A percentile compares a stretch with the other conserved stretches of the same genome.
These are phyloP conservation scores for Puccinellia tenuiflora DNA, from an alignment of 176 grass and related monocot species.

Conservation along the genomic window DNA sequence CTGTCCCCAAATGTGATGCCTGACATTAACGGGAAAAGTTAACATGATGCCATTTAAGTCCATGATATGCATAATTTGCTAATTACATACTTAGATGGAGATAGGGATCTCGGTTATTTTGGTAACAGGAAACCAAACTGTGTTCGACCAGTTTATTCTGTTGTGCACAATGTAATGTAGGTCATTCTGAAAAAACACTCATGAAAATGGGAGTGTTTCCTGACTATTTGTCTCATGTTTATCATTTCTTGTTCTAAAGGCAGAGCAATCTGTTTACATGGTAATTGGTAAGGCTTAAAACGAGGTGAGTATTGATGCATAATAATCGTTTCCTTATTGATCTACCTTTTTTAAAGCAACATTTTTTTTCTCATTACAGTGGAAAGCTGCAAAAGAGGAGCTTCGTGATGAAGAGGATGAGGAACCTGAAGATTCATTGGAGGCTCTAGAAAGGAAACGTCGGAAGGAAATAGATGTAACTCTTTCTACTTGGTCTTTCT, in stretches of 20 bases:
- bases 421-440: slow-evolving; percentile 77
- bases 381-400: slow-evolving; percentile 99
- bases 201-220: slow-evolving; percentile 7
- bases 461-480: slow-evolving; percentile 84
- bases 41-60: not conserved
- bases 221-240: slow-evolving; percentile 7
- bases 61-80: not conserved
- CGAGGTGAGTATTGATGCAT: slow-evolving; percentile 22
- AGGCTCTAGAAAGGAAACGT: slow-evolving; percentile 73
- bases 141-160: not conserved
- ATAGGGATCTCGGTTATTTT: not conserved
- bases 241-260: slow-evolving; percentile 6
- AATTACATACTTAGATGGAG: not conserved
- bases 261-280: slow-evolving; percentile 25
- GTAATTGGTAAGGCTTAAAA: slow-evolving; percentile 36
- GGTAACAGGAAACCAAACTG: not conserved
- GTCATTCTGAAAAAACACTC: slow-evolving; percentile 1
- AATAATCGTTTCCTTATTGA: not conserved
- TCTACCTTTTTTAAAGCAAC: not conserved
- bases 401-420: slow-evolving; percentile 77
- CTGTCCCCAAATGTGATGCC: not conserved
- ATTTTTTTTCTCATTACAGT: slow-evolving; percentile 40
- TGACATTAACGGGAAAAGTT: not conserved
- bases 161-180: not conserved
- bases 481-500: not conserved